These are phyloP conservation scores for Picea abies DNA, from an alignment of 83 land plant genomes.

Conservation along the genomic window DNA sequence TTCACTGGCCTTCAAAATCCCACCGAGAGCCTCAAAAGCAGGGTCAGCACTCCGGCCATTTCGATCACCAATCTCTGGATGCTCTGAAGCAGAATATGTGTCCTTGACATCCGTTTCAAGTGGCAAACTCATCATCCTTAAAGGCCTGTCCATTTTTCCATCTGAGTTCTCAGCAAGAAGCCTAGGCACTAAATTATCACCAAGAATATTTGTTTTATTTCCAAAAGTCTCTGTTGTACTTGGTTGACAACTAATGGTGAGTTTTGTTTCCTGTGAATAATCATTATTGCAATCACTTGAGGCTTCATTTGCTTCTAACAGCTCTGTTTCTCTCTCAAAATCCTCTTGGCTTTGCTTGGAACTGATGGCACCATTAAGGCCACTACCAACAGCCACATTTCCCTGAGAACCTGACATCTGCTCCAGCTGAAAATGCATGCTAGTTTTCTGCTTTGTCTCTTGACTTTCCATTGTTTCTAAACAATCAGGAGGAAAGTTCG, in stretches of 20 bases:
- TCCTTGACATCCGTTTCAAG: not conserved
- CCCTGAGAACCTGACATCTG: constrained; percentile 5
- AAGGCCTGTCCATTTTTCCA: not conserved
- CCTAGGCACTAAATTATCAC: not conserved
- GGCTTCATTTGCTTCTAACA: constrained; percentile 8
- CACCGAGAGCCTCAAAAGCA: not conserved
- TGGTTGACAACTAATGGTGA: not conserved
- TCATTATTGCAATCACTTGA: constrained; percentile 7
- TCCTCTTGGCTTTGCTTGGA: not conserved
- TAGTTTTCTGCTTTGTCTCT: not conserved
- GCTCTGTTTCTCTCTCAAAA: not conserved
- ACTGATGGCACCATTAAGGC: not conserved
- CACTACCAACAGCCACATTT: not conserved
- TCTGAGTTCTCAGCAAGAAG: constrained; percentile 3
- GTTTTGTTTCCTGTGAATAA: not conserved
- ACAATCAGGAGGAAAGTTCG: constrained; percentile 14
- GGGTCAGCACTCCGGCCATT: not conserved
- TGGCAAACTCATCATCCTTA: not conserved
- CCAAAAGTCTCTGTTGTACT: not conserved
- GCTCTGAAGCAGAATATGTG: not conserved
- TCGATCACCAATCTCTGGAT: not conserved
- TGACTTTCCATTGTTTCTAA: constrained; percentile 9
- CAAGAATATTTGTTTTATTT: not conserved
- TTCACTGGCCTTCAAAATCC: not conserved
- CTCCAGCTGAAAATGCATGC: not conserved